These are phyloP conservation scores for Spencermartinsiella ligniputridi DNA, from an alignment of 1,139 yeast genomes.

Conservation along the genomic window DNA sequence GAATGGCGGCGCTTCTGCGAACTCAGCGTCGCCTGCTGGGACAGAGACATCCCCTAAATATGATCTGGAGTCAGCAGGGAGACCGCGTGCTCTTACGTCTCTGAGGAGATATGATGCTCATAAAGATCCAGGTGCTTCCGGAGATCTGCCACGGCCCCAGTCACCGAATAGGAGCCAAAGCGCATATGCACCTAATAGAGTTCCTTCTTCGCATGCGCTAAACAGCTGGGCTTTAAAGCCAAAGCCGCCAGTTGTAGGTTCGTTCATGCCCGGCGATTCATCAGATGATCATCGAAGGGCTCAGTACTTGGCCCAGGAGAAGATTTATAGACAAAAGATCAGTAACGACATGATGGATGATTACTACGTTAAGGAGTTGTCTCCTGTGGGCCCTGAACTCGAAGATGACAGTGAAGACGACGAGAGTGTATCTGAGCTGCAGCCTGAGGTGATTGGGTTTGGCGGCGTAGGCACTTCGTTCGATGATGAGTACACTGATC, in stretches of 20 bases:
- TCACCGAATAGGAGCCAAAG: slow-evolving; percentile 25
- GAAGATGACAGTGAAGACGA: slow-evolving; percentile 25
- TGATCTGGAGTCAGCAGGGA: slow-evolving; percentile 1
- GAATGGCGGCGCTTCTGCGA: not conserved
- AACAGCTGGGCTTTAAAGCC: slow-evolving; percentile 7
- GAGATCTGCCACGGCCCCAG: slow-evolving; percentile 15
- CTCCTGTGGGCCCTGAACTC: slow-evolving; percentile 22
- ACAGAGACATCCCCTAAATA: slow-evolving; percentile 2
- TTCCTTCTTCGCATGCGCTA: slow-evolving; percentile 16
- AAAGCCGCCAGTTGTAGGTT: not conserved
- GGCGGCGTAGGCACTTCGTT: slow-evolving; percentile 35
- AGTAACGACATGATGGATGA: slow-evolving; percentile 64
- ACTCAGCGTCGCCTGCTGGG: not conserved
- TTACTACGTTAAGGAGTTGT: slow-evolving; percentile 33
- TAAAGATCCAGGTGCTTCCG: slow-evolving; percentile 9
- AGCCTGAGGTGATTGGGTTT: slow-evolving; percentile 23
- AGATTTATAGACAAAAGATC: slow-evolving; percentile 60
- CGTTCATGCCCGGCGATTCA: not conserved
- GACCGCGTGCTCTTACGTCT: slow-evolving; percentile 8
- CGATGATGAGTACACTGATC: slow-evolving; percentile 33
- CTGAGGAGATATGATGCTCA: slow-evolving; percentile 4
- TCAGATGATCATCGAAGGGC: slow-evolving; percentile 14
- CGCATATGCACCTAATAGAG: slow-evolving; percentile 29
- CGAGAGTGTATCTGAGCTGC: slow-evolving; percentile 26
- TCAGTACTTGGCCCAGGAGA: slow-evolving; percentile 55